Evolutionary conservation across 208 protist genomes (phyloP).

Genomic region (Trypanosoma grayi): DNA sequence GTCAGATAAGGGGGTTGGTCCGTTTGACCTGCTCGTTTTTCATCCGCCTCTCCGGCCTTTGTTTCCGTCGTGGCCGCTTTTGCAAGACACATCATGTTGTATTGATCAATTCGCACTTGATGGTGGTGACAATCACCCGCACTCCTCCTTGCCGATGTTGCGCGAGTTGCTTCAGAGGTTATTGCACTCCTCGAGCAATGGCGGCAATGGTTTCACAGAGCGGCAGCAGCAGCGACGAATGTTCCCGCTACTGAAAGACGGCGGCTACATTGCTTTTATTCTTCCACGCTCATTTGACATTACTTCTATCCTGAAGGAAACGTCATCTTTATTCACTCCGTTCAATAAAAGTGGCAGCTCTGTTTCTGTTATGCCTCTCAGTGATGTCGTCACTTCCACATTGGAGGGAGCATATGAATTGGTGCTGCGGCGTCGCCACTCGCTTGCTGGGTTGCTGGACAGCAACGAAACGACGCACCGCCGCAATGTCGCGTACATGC

Average conservation of each 20-base stretch:
- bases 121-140: constrained; percentile 20
- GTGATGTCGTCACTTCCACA: constrained; percentile 48
- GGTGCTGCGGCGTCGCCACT: constrained; percentile 41
- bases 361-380: constrained; percentile 18
- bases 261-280: constrained; percentile 53
- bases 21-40: constrained; percentile 50
- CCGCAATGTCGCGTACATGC: constrained; percentile 4
- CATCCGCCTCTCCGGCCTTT: constrained; percentile 30
- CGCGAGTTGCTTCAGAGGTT: constrained; percentile 31
- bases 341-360: neutral
- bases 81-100: neutral
- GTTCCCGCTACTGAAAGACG: constrained; percentile 23
- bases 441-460: constrained; percentile 12
- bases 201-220: neutral
- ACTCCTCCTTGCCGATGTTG: constrained; percentile 18
- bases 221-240: neutral
- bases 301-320: constrained; percentile 13
- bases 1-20: constrained; percentile 10
- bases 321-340: constrained; percentile 1
- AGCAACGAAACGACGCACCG: neutral
- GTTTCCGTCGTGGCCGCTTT: constrained; percentile 25
- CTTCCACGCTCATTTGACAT: constrained; percentile 53
- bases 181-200: neutral
- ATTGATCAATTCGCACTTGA: neutral
- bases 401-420: constrained; percentile 62